Evolutionary conservation across 306 rosid species (phyloP).

Genomic region (Geum urbanum): DNA sequence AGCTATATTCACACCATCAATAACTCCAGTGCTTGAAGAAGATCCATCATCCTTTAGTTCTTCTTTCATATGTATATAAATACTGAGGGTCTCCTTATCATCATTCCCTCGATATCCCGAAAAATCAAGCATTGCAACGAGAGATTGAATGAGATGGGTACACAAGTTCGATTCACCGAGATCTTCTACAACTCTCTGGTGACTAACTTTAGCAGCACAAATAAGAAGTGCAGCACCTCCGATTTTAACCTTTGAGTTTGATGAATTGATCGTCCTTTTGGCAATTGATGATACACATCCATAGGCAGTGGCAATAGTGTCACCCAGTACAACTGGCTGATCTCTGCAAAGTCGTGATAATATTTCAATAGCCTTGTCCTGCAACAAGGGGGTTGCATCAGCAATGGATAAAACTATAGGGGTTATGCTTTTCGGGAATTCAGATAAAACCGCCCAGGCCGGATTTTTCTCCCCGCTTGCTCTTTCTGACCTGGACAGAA

Average conservation of each 20-base stretch:
- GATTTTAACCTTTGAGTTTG: slow-evolving; percentile 59
- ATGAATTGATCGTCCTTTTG: slow-evolving; percentile 74
- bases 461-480: slow-evolving; percentile 52
- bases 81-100: slow-evolving; percentile 58
- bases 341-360: slow-evolving; percentile 76
- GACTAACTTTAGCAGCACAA: slow-evolving; percentile 77
- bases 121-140: slow-evolving; percentile 61
- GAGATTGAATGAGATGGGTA: slow-evolving; percentile 65
- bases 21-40: slow-evolving; percentile 48
- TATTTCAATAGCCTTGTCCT: slow-evolving; percentile 91
- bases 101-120: slow-evolving; percentile 37
- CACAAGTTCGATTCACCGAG: slow-evolving; percentile 55
- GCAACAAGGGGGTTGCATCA: slow-evolving; percentile 60
- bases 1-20: slow-evolving; percentile 67
- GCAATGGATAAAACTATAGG: slow-evolving; percentile 80
- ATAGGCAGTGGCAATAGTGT: slow-evolving; percentile 55
- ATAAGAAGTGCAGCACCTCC: slow-evolving; percentile 90
- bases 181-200: slow-evolving; percentile 74
- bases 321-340: slow-evolving; percentile 72
- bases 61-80: slow-evolving; percentile 55
- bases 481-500: slow-evolving; percentile 71
- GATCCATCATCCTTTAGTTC: slow-evolving; percentile 40
- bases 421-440: slow-evolving; percentile 64
- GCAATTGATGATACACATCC: slow-evolving; percentile 72
- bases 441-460: slow-evolving; percentile 91